phyloP scores from a whole-genome alignment of 108 stramenopile species.

The Cyclotella distinguenda region DNA sequence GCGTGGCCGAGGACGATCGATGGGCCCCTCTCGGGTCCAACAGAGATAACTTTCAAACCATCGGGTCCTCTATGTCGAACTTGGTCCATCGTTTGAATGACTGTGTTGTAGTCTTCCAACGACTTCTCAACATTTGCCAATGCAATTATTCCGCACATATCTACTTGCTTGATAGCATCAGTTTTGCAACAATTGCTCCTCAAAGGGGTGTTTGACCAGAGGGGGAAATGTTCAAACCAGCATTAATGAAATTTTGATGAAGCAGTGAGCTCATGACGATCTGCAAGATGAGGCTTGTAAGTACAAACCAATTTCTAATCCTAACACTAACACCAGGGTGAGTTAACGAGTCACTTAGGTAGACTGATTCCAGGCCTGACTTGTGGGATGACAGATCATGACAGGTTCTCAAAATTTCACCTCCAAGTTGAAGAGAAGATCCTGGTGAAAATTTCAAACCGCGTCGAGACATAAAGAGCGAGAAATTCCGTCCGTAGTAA shows the following conservation, averaged over 20 bases:
- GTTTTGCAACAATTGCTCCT: neutral
- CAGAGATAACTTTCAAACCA: neutral
- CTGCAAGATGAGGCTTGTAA: too few species aligned
- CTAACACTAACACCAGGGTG: too few species aligned
- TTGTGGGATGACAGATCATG: too few species aligned
- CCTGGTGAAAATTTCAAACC: neutral
- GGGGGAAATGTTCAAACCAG: neutral
- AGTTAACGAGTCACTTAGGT: too few species aligned
- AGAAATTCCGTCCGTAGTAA: too few species aligned
- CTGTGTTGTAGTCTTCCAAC: neutral
- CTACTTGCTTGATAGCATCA: neutral
- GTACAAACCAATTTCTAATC: too few species aligned
- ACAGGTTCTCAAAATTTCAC: slow-evolving; percentile 1
- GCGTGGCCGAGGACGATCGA: neutral
- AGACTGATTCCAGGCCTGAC: too few species aligned
- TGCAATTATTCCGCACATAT: slow-evolving; percentile 1
- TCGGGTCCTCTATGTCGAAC: slow-evolving; percentile 5
- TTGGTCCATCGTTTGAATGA: neutral
- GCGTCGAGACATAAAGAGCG: neutral
- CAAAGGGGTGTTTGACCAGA: neutral
- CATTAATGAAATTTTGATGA: neutral
- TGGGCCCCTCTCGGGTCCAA: neutral
- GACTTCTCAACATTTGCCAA: neutral
- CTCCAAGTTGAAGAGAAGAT: neutral
- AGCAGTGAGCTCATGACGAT: too few species aligned